These are phyloP conservation scores for Grosmannia clavigera DNA, from an alignment of 2,329 filamentous ascomycete genomes.

Conservation along the genomic window DNA sequence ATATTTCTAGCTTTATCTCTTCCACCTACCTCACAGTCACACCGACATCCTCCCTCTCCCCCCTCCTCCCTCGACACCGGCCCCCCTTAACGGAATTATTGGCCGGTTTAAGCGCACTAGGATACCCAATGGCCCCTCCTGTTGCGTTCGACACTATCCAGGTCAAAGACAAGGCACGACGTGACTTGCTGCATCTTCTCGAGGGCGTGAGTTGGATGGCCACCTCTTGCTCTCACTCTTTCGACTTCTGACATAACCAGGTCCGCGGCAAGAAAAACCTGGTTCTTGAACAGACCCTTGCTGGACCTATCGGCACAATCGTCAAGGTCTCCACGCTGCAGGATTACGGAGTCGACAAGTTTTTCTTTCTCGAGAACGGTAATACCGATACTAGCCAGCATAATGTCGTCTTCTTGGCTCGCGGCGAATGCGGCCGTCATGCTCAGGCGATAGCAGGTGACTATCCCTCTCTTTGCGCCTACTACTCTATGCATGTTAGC, in stretches of 20 bases:
- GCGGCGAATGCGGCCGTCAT: constrained; percentile 78
- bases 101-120: background rate
- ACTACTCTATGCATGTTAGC: background rate
- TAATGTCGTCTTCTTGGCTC: constrained; percentile 87
- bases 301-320: constrained; percentile 78
- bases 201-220: constrained; percentile 66
- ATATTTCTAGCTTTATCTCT: background rate
- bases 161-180: constrained; percentile 69
- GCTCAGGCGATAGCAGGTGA: constrained; percentile 81
- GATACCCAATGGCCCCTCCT: constrained; percentile 52
- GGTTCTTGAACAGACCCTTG: constrained; percentile 80
- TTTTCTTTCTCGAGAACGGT: constrained; percentile 91
- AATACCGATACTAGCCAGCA: constrained; percentile 91
- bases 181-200: constrained; percentile 79
- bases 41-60: background rate
- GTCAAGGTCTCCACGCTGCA: constrained; percentile 93
- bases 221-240: constrained; percentile 7
- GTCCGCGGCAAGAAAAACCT: constrained; percentile 98
- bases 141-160: constrained; percentile 61
- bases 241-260: constrained; percentile 31
- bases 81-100: background rate
- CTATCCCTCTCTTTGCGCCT: constrained; percentile 18
- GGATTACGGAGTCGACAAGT: constrained; percentile 95
- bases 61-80: background rate
- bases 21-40: background rate